Evolutionary conservation across 2,329 filamentous ascomycete genomes (phyloP).

Genomic region (Trichoderma sp.): DNA sequence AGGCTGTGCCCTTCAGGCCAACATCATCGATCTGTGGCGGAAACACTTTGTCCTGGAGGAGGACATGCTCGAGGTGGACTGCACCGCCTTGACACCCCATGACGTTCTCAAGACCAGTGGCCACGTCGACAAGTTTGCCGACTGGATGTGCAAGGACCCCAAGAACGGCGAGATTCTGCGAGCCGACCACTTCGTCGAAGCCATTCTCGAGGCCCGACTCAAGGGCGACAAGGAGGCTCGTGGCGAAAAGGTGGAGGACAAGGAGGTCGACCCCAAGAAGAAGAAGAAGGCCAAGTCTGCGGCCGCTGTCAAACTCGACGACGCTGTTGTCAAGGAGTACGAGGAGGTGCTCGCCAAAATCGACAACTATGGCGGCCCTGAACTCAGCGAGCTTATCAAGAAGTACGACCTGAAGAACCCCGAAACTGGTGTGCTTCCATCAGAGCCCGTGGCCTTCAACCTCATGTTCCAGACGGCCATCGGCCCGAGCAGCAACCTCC

Average conservation of each 20-base stretch:
- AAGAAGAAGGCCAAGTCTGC: slow-evolving; percentile 86
- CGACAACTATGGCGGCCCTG: slow-evolving; percentile 87
- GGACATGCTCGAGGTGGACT: slow-evolving; percentile 94
- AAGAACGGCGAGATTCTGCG: slow-evolving; percentile 96
- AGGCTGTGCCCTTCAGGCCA: slow-evolving; percentile 79
- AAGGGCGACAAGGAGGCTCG: slow-evolving; percentile 92
- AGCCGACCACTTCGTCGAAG: slow-evolving; percentile 94
- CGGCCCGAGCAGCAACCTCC: slow-evolving; percentile 82
- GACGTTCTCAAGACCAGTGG: slow-evolving; percentile 93
- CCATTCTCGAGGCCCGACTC: slow-evolving; percentile 80
- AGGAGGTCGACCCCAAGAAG: slow-evolving; percentile 72
- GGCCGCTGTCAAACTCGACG: slow-evolving; percentile 79
- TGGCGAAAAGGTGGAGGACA: slow-evolving; percentile 73
- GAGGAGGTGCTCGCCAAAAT: slow-evolving; percentile 88
- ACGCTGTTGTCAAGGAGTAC: slow-evolving; percentile 83
- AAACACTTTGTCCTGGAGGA: slow-evolving; percentile 92
- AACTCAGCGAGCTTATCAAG: slow-evolving; percentile 82
- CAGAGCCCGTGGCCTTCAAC: slow-evolving; percentile 87
- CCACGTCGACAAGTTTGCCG: slow-evolving; percentile 96
- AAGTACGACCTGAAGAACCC: slow-evolving; percentile 93
- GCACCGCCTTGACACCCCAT: slow-evolving; percentile 87
- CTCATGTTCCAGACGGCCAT: slow-evolving; percentile 98
- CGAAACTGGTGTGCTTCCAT: slow-evolving; percentile 69
- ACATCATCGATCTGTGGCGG: slow-evolving; percentile 84
- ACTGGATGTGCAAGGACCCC: slow-evolving; percentile 99